Evolutionary conservation across 2,329 filamentous ascomycete species (phyloP).

Genomic region (Stylonectria norvegica): DNA sequence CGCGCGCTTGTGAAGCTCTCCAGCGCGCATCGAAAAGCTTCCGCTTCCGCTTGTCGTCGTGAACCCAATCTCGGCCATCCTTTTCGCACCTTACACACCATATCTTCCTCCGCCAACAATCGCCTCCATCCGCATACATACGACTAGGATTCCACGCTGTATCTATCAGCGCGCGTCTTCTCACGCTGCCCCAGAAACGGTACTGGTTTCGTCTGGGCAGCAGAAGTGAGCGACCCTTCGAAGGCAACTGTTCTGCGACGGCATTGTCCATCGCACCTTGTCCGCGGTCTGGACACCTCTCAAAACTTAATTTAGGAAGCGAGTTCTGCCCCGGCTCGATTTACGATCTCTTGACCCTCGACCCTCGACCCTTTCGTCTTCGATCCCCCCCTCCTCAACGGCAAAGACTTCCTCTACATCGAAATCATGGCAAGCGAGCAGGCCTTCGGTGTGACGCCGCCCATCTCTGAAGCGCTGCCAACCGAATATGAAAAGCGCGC

Average conservation of each 20-base stretch:
- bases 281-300: no score
- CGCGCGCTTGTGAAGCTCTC: no score
- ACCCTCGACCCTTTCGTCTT: not conserved
- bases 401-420: constrained; percentile 4
- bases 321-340: no score
- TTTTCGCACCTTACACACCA: not conserved
- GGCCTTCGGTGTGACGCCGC: constrained; percentile 69
- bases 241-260: not conserved
- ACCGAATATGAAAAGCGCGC: constrained; percentile 72
- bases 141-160: not conserved
- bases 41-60: not conserved
- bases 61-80: not conserved
- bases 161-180: not conserved
- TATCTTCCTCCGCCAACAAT: no score
- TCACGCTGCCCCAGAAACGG: not conserved
- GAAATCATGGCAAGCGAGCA: constrained; percentile 37
- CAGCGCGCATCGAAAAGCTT: no score
- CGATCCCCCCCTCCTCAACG: constrained; percentile 1
- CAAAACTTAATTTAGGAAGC: no score
- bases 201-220: not conserved
- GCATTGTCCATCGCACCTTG: no score
- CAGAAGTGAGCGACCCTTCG: not conserved
- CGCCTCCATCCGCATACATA: not conserved
- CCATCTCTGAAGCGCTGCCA: constrained; percentile 75
- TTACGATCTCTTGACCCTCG: not conserved